phyloP scores from a whole-genome alignment of 768 basidiomycete genomes.

The Mycena rebaudengoi region DNA sequence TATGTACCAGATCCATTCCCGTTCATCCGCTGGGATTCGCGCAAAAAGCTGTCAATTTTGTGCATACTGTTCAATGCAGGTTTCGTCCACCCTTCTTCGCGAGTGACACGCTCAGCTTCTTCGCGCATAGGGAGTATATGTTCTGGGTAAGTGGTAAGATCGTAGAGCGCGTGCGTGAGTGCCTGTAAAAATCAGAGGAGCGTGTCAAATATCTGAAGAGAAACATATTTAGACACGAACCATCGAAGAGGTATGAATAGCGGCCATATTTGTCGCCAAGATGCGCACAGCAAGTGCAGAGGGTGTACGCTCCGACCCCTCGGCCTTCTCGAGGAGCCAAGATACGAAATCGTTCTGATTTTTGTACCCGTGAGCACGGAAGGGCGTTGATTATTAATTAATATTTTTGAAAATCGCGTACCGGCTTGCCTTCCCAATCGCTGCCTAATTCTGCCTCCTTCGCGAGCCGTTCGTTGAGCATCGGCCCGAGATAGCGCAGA shows the following conservation, averaged over 20 bases:
- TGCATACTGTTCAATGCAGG: constrained; percentile 39
- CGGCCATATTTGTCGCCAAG: constrained; percentile 47
- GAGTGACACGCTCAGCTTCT: constrained; percentile 34
- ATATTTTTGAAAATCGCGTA: constrained; percentile 25
- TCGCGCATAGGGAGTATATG: constrained; percentile 32
- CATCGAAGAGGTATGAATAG: constrained; percentile 23
- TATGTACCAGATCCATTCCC: constrained; percentile 6
- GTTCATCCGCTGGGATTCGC: constrained; percentile 38
- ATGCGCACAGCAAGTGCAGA: constrained; percentile 37
- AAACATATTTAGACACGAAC: neutral
- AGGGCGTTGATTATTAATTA: neutral
- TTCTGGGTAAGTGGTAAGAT: constrained; percentile 30
- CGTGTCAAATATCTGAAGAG: neutral
- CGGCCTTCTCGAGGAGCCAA: constrained; percentile 48
- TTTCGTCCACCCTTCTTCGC: constrained; percentile 44
- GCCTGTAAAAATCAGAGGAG: neutral
- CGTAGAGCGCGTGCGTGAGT: constrained; percentile 25
- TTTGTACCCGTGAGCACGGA: no score
- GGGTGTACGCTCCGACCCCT: constrained; percentile 32
- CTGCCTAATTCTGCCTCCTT: constrained; percentile 34
- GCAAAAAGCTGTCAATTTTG: constrained; percentile 25
- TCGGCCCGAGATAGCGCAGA: constrained; percentile 32
- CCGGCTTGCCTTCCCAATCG: constrained; percentile 40
- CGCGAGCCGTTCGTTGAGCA: constrained; percentile 41
- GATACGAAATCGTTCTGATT: constrained; percentile 8